Evolutionary conservation across 1,139 yeast genomes (phyloP).

Genomic region (Ashbya aceris): DNA sequence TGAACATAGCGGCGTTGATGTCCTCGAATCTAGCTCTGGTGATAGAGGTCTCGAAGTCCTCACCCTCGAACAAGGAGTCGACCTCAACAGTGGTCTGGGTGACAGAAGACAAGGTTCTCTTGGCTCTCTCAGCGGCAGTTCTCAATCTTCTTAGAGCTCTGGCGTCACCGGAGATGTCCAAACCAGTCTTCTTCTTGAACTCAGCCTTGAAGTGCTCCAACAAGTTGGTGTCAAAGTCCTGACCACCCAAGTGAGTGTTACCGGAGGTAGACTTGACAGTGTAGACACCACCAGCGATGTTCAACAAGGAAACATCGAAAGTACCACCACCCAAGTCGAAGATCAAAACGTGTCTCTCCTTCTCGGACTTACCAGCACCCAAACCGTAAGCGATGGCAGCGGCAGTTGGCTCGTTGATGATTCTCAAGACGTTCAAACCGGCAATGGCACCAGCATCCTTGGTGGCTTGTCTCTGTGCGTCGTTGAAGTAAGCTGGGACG

Average conservation of each 20-base stretch:
- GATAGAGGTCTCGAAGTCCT: conserved; percentile 91
- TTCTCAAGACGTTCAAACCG: conserved; percentile 92
- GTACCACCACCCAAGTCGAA: conserved; percentile 99
- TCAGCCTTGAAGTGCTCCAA: conserved; percentile 90
- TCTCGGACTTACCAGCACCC: conserved; percentile 84
- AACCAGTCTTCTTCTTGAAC: conserved; percentile 94
- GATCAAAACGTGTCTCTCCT: conserved; percentile 83
- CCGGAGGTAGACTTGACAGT: conserved; percentile 99
- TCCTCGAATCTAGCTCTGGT: conserved; percentile 99
- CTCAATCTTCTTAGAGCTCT: conserved; percentile 97
- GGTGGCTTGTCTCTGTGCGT: conserved; percentile 97
- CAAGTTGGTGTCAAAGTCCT: conserved; percentile 96
- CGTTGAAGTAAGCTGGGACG: conserved; percentile 96
- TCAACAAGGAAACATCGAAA: conserved; percentile 92
- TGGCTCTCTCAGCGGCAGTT: conserved; percentile 99
- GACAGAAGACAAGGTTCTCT: conserved; percentile 96
- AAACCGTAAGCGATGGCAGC: conserved; percentile 98
- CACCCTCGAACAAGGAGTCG: conserved; percentile 93
- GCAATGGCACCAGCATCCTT: conserved; percentile 98
- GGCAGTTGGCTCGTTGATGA: conserved; percentile 96
- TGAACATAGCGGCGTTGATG: conserved; percentile 90
- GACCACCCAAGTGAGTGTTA: conserved; percentile 99
- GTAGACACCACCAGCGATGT: conserved; percentile 98
- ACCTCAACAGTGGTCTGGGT: conserved; percentile 96
- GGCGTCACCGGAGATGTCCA: conserved; percentile 83